phyloP scores from a whole-genome alignment of 225 moss, liverwort and hornwort species.

The Thuidium tamariscinum region DNA sequence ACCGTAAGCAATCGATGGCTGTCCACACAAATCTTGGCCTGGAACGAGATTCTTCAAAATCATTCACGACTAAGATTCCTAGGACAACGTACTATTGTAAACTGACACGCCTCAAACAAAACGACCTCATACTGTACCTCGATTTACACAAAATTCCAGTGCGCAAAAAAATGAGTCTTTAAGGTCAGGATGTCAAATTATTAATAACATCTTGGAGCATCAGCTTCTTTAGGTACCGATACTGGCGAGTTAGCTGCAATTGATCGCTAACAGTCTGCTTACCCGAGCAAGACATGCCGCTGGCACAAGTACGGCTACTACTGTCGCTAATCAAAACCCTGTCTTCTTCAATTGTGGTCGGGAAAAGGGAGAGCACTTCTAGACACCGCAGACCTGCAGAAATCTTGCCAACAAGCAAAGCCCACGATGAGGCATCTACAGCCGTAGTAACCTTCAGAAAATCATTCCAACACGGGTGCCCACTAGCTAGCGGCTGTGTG shows the following conservation, averaged over 20 bases:
- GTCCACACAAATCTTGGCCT: not conserved
- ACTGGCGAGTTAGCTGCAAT: conserved; percentile 48
- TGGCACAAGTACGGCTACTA: not conserved
- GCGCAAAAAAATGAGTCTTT: not conserved
- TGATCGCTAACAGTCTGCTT: conserved; percentile 13
- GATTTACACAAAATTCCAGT: not conserved
- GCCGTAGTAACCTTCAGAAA: conserved; percentile 18
- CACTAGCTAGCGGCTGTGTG: conserved; percentile 30
- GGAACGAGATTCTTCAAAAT: not conserved
- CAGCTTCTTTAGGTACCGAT: conserved; percentile 68
- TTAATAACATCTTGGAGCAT: conserved; percentile 45
- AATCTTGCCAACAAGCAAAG: conserved; percentile 51
- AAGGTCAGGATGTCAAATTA: conserved; percentile 11
- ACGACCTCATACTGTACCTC: not conserved
- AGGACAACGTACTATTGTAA: not conserved
- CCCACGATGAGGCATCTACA: conserved; percentile 18
- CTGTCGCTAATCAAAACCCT: conserved; percentile 12
- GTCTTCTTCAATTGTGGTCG: conserved; percentile 70
- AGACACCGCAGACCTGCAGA: conserved; percentile 64
- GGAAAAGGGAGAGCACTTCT: conserved; percentile 57
- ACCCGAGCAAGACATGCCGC: conserved; percentile 12
- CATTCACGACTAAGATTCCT: not conserved
- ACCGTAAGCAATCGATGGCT: not conserved
- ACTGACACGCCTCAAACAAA: not conserved
- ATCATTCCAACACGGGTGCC: conserved; percentile 42